phyloP scores from a whole-genome alignment of 2,329 filamentous ascomycete genomes.

The Huntiella decipiens region DNA sequence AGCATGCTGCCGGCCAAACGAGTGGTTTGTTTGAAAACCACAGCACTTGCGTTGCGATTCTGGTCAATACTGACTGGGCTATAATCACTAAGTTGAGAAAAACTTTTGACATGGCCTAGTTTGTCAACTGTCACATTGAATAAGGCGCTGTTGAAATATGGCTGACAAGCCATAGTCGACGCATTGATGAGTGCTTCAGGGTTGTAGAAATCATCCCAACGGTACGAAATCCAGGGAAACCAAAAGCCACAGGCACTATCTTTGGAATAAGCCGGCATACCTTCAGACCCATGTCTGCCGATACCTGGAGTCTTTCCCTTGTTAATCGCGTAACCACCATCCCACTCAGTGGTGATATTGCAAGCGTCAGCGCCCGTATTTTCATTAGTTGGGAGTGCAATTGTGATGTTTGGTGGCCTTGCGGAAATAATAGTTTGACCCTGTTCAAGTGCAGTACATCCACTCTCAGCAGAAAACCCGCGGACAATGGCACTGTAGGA shows the following conservation, averaged over 20 bases:
- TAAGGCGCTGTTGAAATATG: slow-evolving; percentile 17
- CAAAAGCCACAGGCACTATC: background rate
- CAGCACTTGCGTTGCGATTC: background rate
- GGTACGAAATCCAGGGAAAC: background rate
- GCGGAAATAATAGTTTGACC: background rate
- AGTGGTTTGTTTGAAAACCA: background rate
- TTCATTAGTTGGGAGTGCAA: background rate
- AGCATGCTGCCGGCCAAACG: background rate
- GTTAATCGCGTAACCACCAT: background rate
- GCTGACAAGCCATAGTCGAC: slow-evolving; percentile 13
- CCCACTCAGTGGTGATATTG: background rate
- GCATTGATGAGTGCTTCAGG: background rate
- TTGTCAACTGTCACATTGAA: slow-evolving; percentile 19
- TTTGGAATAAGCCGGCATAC: background rate
- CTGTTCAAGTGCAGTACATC: background rate
- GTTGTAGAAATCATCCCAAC: background rate
- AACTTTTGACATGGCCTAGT: slow-evolving; percentile 14
- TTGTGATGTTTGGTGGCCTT: background rate
- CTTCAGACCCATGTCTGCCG: background rate
- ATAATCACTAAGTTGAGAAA: slow-evolving; percentile 4
- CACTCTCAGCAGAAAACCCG: background rate
- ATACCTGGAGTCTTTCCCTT: background rate
- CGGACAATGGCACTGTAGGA: background rate
- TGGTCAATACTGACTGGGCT: background rate
- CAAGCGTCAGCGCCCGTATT: background rate